Base-by-base conservation (phyloP, 192 early-diverging fungal genomes). In the Coemansia sp. region DNA sequence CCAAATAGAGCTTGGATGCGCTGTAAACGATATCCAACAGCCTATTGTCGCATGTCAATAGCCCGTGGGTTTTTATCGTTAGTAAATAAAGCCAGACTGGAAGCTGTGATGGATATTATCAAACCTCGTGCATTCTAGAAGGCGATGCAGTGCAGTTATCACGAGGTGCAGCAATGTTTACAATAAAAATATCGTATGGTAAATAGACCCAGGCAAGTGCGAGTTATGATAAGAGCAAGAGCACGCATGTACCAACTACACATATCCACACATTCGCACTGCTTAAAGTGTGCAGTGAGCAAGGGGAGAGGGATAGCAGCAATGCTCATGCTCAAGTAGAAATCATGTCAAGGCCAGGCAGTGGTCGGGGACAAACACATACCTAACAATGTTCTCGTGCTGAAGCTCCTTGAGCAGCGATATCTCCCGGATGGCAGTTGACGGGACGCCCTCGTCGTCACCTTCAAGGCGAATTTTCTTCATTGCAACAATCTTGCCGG, bases 1-100 rank as follows among this genome's bases (percentile, higher is more conserved):
- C 94, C 29, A 99, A 83, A 74, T 93, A 97, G 16, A 99, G 88
- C 72, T 94, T 93, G 24, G 86, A 86, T 33, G 96, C 95, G 44
- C 88, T 88, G 76, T 96, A 89, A 52, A 96, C 90, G 57, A 96
- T 92, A 72, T 98, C 97, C 29, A 94, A 55, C 53, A 99, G 81
- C 62, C 95, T 96, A 76, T 62, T 24, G 20, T 18, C 8, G 31
- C 15, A 49, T 49, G 47, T 5, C 43, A 44, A 44, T 47, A 47
- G 44, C 18, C 16, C 49, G 24, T 22, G 49, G 1, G 10, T 20
- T 24, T 50, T 50, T 18, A 29, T 33, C 29, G 15, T 34, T 58
- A 34, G 29, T 16, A 58, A 11, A 12, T 18, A 34, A 9, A 16
- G 11, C 12, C 55, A 16, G 33, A 8, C 2, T 12, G 11, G 8